Evolutionary conservation across 768 basidiomycete species (phyloP).

Genomic region (Coprinellus micaceus): DNA sequence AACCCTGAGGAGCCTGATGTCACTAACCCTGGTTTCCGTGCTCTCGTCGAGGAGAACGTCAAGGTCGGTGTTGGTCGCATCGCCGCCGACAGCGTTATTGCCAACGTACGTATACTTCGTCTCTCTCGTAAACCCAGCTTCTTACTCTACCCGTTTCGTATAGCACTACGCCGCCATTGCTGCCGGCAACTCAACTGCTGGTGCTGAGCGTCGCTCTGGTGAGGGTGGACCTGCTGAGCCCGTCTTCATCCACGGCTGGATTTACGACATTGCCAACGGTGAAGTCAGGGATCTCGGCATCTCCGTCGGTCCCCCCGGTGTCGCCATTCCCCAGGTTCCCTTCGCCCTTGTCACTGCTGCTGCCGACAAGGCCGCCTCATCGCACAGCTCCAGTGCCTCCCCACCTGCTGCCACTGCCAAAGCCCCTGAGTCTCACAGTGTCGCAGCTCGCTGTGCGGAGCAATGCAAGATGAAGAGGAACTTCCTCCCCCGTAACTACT

Average conservation of each 20-base stretch:
- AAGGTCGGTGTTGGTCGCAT: slow-evolving; percentile 28
- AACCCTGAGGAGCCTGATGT: slow-evolving; percentile 29
- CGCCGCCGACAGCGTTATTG: slow-evolving; percentile 24
- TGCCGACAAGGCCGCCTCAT: too few relatives aligned
- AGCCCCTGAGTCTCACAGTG: not conserved
- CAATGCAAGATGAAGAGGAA: not conserved
- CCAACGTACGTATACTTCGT: not conserved
- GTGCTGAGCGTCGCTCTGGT: slow-evolving; percentile 41
- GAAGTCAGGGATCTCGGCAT: slow-evolving; percentile 44
- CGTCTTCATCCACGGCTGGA: slow-evolving; percentile 53
- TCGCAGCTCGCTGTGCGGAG: not conserved
- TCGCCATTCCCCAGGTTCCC: slow-evolving; percentile 20
- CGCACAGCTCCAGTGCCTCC: too few relatives aligned
- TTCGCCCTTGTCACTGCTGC: not conserved
- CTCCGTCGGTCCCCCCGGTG: slow-evolving; percentile 36
- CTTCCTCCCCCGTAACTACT: not conserved
- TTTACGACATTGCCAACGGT: slow-evolving; percentile 55
- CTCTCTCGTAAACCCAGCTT: not conserved
- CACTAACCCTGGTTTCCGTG: slow-evolving; percentile 31
- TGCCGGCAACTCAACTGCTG: not conserved
- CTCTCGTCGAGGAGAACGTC: slow-evolving; percentile 42
- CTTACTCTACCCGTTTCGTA: not conserved
- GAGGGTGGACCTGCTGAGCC: slow-evolving; percentile 33
- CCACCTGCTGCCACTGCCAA: not conserved
- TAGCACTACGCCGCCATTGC: not conserved